A percentile compares a stretch with the other conserved stretches of the same genome.
These are phyloP conservation scores for Plectosphaerella cucumerina DNA, from an alignment of 2,329 filamentous ascomycete genomes.

Conservation along the genomic window DNA sequence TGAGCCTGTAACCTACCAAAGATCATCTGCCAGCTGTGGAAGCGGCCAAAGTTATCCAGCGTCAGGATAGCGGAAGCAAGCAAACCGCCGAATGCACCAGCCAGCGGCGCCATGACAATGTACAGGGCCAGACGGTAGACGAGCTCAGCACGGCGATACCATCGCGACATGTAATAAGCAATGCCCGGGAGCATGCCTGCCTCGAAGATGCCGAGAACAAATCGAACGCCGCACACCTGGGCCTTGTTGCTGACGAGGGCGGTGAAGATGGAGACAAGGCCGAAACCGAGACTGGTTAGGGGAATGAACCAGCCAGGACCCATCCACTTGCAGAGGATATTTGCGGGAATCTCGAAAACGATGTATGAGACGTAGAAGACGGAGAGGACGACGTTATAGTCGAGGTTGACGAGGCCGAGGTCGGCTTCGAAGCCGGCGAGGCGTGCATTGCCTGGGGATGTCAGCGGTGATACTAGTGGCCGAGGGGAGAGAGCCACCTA, in stretches of 20 bases:
- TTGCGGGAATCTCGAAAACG: conserved; percentile 39
- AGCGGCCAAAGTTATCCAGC: conserved; percentile 49
- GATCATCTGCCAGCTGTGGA: conserved; percentile 63
- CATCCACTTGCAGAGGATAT: conserved; percentile 38
- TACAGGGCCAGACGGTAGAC: conserved; percentile 40
- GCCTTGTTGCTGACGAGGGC: conserved; percentile 29
- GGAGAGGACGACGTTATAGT: conserved; percentile 39
- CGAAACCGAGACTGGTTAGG: conserved; percentile 33
- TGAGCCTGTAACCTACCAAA: conserved; percentile 39
- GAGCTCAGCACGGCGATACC: conserved; percentile 44
- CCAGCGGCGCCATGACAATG: conserved; percentile 36
- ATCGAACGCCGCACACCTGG: conserved; percentile 27
- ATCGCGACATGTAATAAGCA: conserved; percentile 43
- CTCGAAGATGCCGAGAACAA: conserved; percentile 35
- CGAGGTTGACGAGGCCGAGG: conserved; percentile 33
- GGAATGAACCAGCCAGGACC: conserved; percentile 33
- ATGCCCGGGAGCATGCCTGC: conserved; percentile 29
- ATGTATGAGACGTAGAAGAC: conserved; percentile 30
- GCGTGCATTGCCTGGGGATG: conserved; percentile 29
- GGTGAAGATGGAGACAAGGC: conserved; percentile 32
- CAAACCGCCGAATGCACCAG: conserved; percentile 39
- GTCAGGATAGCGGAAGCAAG: conserved; percentile 49
- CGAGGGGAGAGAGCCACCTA: no score
- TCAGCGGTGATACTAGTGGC: not conserved
- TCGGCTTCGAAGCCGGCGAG: conserved; percentile 39